Conservation (phyloP, 164 flowering plant species). For the Chloranthus sessilifolius region DNA sequence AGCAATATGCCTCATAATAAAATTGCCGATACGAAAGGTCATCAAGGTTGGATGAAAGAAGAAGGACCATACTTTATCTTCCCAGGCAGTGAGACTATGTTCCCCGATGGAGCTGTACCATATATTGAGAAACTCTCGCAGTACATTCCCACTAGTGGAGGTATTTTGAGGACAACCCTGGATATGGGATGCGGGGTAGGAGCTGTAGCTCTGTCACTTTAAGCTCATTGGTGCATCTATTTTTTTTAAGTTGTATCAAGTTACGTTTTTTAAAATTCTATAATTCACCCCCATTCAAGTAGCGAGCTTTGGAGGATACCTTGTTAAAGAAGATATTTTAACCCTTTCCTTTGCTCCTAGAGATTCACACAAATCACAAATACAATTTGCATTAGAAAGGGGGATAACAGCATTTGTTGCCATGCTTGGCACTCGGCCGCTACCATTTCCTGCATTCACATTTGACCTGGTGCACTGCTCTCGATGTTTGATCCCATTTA, state of each 20-base stretch:
- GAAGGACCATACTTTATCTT: conserved; percentile 75
- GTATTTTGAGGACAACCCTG: conserved; percentile 79
- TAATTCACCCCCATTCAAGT: conserved; percentile 57
- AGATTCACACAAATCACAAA: conserved; percentile 92
- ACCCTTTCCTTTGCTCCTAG: conserved; percentile 94
- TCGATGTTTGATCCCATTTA: conserved; percentile 85
- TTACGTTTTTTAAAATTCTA: conserved; percentile 4
- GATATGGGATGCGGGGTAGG: conserved; percentile 99
- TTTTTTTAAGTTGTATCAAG: neutral
- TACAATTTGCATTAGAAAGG: conserved; percentile 89
- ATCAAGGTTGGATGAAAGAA: conserved; percentile 94
- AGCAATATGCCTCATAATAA: conserved; percentile 87
- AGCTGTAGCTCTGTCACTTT: conserved; percentile 1
- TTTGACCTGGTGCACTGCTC: conserved; percentile 92
- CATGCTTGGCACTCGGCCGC: conserved; percentile 92
- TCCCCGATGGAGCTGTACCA: conserved; percentile 78
- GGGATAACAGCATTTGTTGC: conserved; percentile 89
- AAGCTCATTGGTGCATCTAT: neutral
- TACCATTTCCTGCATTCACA: conserved; percentile 82
- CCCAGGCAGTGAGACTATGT: conserved; percentile 98
- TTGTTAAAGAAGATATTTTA: conserved; percentile 54
- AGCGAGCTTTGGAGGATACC: conserved; percentile 87
- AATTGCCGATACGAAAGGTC: conserved; percentile 91
- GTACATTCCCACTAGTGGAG: conserved; percentile 65
- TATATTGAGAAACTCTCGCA: conserved; percentile 81